Evolutionary conservation across 2,329 filamentous ascomycete species (phyloP).

Genomic region (Sarocladiaceae sp.): DNA sequence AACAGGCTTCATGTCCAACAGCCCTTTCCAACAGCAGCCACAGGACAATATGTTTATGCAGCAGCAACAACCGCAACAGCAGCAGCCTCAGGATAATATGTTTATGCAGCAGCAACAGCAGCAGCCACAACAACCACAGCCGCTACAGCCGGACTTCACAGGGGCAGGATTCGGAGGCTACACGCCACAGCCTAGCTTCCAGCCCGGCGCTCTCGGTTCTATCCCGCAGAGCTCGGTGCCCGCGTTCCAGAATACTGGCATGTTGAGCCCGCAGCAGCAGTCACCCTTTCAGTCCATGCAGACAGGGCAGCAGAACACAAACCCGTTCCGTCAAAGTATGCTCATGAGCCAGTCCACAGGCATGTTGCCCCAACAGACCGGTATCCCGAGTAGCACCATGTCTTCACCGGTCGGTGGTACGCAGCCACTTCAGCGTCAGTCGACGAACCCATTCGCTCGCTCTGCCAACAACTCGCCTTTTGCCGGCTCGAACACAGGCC

Average conservation of each 20-base stretch:
- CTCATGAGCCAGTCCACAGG: constrained; percentile 56
- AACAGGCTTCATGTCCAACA: constrained; percentile 21
- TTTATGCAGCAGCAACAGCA: constrained; percentile 23
- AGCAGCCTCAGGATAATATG: constrained; percentile 22
- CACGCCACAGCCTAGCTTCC: constrained; percentile 56
- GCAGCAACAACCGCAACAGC: constrained; percentile 30
- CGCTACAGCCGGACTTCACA: constrained; percentile 45
- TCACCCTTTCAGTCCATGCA: constrained; percentile 32
- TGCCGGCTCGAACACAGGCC: constrained; percentile 17
- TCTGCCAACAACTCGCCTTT: constrained; percentile 37
- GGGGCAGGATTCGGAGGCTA: constrained; percentile 83
- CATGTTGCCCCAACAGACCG: constrained; percentile 26
- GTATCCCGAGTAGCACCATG: background rate
- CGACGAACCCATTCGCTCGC: constrained; percentile 85
- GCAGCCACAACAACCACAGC: constrained; percentile 33
- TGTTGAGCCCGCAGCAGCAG: constrained; percentile 14
- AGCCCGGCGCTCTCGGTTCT: constrained; percentile 44
- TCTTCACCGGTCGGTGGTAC: constrained; percentile 37
- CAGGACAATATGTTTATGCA: constrained; percentile 12
- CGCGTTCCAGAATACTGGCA: constrained; percentile 36
- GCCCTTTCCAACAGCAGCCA: constrained; percentile 26
- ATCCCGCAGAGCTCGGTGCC: constrained; percentile 53
- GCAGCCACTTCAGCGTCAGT: constrained; percentile 48
- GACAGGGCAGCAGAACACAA: constrained; percentile 59
- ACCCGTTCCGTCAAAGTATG: constrained; percentile 93